Percentiles rank a stretch among this genome's conserved stretches.
phyloP scores from a whole-genome alignment of 495 filamentous ascomycete genomes.

The Bryoglossum gracile region DNA sequence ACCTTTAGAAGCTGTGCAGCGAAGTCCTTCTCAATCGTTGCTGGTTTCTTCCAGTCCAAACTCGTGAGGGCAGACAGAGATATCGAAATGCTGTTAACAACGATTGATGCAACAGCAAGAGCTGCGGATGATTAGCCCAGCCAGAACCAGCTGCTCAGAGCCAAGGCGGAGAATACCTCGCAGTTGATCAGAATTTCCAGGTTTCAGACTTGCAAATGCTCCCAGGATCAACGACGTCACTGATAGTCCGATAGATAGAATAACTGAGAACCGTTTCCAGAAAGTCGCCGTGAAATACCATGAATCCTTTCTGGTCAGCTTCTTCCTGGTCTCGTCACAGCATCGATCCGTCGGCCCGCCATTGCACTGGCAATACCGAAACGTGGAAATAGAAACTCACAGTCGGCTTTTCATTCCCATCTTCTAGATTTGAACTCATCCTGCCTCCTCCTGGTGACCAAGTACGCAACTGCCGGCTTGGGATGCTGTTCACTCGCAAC shows the following conservation, averaged over 20 bases:
- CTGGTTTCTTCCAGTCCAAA: slow-evolving; percentile 10
- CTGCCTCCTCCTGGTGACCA: neutral
- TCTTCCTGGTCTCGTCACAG: neutral
- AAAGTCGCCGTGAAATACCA: slow-evolving; percentile 12
- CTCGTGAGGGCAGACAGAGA: slow-evolving; percentile 10
- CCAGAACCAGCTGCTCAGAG: neutral
- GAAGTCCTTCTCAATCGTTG: slow-evolving; percentile 10
- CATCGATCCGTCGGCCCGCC: neutral
- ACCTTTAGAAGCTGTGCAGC: slow-evolving; percentile 10
- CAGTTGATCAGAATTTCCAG: neutral
- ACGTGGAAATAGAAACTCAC: neutral
- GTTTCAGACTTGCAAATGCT: slow-evolving; percentile 8
- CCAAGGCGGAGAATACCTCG: slow-evolving; percentile 1
- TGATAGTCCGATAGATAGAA: slow-evolving; percentile 8
- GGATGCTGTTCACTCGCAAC: neutral
- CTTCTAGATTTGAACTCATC: neutral
- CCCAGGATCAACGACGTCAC: slow-evolving; percentile 2
- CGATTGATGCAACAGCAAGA: slow-evolving; percentile 2
- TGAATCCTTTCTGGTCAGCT: neutral
- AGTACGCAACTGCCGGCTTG: neutral
- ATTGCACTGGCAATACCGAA: neutral
- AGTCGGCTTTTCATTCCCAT: neutral
- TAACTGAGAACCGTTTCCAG: slow-evolving; percentile 16
- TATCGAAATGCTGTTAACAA: slow-evolving; percentile 14
- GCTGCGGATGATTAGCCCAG: neutral